These are phyloP conservation scores for Candida sonorensis DNA, from an alignment of 805 yeast species.

Conservation along the genomic window DNA sequence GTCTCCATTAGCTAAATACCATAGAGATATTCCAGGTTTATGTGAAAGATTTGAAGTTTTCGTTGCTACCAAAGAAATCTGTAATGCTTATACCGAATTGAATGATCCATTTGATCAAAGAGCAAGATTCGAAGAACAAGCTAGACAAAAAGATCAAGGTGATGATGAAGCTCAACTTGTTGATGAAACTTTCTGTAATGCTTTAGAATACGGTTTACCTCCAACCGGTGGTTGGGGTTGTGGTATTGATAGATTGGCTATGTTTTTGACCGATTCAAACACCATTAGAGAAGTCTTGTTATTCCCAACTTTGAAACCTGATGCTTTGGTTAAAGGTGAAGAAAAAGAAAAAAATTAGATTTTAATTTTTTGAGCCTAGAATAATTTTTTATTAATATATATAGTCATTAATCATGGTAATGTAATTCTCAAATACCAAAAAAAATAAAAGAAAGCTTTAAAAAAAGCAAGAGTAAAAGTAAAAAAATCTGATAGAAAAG, in stretches of 20 bases:
- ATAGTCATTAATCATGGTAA: too few species aligned
- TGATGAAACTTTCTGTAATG: conserved; percentile 96
- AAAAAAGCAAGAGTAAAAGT: too few species aligned
- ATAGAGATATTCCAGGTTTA: conserved; percentile 85
- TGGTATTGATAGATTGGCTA: conserved; percentile 96
- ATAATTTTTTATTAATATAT: neutral
- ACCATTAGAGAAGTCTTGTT: conserved; percentile 95
- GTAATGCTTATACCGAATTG: conserved; percentile 97
- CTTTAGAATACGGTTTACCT: conserved; percentile 96
- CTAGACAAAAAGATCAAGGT: conserved; percentile 97
- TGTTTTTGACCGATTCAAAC: conserved; percentile 95
- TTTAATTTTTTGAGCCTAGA: neutral
- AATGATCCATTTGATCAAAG: conserved; percentile 99
- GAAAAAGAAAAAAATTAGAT: conserved; percentile 20
- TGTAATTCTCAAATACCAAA: too few species aligned
- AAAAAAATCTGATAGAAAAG: too few species aligned
- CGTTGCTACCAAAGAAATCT: conserved; percentile 96
- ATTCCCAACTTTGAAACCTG: conserved; percentile 99
- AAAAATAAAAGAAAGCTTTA: too few species aligned
- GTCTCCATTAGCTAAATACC: conserved; percentile 98
- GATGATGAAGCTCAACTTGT: conserved; percentile 97
- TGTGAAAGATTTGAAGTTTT: conserved; percentile 98
- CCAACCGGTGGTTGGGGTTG: conserved; percentile 99
- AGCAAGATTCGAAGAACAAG: conserved; percentile 96
- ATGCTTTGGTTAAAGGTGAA: conserved; percentile 37